These are phyloP conservation scores for Solanum arcanum DNA, from an alignment of 257 asterid species.

Conservation along the genomic window DNA sequence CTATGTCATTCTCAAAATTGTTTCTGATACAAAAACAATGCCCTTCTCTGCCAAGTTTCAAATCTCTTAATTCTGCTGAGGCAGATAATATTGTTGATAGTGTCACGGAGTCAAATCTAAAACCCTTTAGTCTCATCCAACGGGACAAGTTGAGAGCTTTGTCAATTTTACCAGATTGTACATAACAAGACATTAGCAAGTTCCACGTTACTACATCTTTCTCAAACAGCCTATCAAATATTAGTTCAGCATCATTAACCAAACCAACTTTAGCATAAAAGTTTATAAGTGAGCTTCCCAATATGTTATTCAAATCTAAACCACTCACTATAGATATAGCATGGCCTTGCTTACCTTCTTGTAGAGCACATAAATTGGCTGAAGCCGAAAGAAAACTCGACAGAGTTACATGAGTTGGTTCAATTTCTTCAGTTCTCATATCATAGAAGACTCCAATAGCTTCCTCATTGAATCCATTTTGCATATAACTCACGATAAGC, in stretches of 20 bases:
- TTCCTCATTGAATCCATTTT: constrained; percentile 10
- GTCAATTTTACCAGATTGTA: constrained; percentile 1
- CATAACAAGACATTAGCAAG: constrained; percentile 12
- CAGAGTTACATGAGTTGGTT: constrained; percentile 17
- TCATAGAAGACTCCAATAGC: constrained; percentile 8
- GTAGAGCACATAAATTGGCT: constrained; percentile 12
- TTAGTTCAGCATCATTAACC: constrained; percentile 14
- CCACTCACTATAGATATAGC: constrained; percentile 6
- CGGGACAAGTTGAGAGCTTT: constrained; percentile 7
- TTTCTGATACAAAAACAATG: constrained; percentile 17
- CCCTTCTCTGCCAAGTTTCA: constrained; percentile 16
- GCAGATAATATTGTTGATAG: constrained; percentile 9
- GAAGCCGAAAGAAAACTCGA: constrained; percentile 17
- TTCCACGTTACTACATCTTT: constrained; percentile 26
- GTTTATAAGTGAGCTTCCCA: constrained; percentile 16
- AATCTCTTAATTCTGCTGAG: constrained; percentile 11
- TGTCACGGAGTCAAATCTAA: constrained; percentile 10
- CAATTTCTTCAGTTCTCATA: constrained; percentile 7
- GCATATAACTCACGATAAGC: constrained; percentile 14
- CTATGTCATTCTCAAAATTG: neutral
- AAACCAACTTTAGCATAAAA: constrained; percentile 23
- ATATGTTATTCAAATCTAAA: constrained; percentile 9
- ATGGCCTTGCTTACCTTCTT: constrained; percentile 22
- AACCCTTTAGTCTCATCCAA: constrained; percentile 12
- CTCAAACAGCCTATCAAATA: constrained; percentile 7